Percentiles rank a stretch among this genome's conserved stretches.
These are phyloP conservation scores for Pinus albicaulis DNA, from an alignment of 75 land plant genomes.

Conservation along the genomic window DNA sequence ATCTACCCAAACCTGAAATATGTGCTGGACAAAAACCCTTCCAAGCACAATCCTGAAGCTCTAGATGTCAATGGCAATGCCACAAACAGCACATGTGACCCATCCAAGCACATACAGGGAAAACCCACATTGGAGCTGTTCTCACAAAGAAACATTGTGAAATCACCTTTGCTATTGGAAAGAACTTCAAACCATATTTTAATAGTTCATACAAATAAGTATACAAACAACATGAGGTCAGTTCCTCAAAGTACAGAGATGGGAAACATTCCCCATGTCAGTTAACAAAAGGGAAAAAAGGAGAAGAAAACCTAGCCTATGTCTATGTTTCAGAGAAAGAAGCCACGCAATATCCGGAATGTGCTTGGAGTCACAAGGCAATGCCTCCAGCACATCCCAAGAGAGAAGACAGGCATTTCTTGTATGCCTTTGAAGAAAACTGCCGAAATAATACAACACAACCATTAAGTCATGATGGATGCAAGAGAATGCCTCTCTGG, in stretches of 20 bases:
- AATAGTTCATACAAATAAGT: conserved; percentile 1
- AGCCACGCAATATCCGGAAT: conserved; percentile 7
- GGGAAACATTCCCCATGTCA: background rate
- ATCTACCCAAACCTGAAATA: background rate
- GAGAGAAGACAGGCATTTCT: conserved; percentile 4
- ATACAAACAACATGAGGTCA: conserved; percentile 10
- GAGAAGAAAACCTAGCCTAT: background rate
- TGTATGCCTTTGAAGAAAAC: background rate
- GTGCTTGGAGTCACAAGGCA: background rate
- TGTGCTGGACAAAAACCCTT: background rate
- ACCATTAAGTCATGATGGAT: background rate
- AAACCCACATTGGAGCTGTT: background rate
- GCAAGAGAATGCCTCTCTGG: conserved; percentile 6
- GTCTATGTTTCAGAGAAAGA: conserved; percentile 5
- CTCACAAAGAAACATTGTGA: background rate
- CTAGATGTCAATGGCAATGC: background rate
- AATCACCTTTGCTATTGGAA: background rate
- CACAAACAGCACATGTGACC: background rate
- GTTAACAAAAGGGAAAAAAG: background rate
- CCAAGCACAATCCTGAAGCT: background rate
- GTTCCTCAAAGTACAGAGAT: conserved; percentile 3
- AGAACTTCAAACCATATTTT: background rate
- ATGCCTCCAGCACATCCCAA: background rate
- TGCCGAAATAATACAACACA: conserved; percentile 10
- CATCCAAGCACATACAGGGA: background rate